Conservation (phyloP, 202 grass and related monocot species). For the Schoenoplectus tabernaemontani region DNA sequence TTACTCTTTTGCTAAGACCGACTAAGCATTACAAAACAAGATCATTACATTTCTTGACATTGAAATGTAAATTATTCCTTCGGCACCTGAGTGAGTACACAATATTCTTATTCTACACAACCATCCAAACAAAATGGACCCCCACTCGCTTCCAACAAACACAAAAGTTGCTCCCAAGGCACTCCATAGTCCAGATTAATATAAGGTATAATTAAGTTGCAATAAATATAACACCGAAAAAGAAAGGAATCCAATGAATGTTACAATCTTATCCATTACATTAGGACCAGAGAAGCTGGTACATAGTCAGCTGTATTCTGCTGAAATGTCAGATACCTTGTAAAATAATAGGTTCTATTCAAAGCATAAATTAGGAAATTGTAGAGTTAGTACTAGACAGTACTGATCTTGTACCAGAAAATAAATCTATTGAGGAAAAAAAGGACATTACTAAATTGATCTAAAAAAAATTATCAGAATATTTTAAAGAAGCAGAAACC, state of each 20-base stretch:
- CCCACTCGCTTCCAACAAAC: not conserved
- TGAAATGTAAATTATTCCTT: not conserved
- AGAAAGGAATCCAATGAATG: not conserved
- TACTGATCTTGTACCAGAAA: not conserved
- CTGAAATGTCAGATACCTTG: not conserved
- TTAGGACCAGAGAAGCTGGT: not conserved
- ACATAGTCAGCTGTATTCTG: not conserved
- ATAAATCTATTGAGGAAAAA: not conserved
- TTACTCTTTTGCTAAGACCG: not conserved
- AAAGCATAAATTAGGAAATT: not conserved
- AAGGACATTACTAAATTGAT: not conserved
- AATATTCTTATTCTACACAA: not conserved
- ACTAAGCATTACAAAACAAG: not conserved
- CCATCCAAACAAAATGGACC: not conserved
- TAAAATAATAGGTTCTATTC: not conserved
- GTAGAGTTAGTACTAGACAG: not conserved
- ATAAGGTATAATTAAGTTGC: not conserved
- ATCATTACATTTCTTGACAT: not conserved
- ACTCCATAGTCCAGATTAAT: not conserved
- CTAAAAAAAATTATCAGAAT: not conserved
- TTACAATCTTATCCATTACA: not conserved
- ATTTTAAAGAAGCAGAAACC: not conserved
- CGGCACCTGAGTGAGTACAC: not conserved
- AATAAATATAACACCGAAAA: not conserved
- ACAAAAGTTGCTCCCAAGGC: not conserved